Percentiles rank a stretch among this genome's conserved stretches.
Conservation (phyloP, 2,329 filamentous ascomycete genomes). For the Rhexocercosporidium sp. region DNA sequence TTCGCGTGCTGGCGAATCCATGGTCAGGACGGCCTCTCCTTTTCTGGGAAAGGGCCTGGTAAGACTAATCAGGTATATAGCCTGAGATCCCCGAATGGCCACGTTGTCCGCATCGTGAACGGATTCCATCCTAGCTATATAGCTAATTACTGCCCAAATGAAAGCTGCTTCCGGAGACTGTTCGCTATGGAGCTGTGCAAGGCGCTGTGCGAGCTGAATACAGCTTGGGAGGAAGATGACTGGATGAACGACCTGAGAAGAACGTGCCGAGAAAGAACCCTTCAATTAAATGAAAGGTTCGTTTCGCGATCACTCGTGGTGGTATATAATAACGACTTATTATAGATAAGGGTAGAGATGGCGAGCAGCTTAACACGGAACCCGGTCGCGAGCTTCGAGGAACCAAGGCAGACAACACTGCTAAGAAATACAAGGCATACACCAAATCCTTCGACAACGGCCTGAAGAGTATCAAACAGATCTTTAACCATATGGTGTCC, state of each 20-base stretch:
- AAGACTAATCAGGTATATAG: not conserved
- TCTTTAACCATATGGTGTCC: conserved; percentile 17
- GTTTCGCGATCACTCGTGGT: not conserved
- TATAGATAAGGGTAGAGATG: not conserved
- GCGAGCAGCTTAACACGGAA: not conserved
- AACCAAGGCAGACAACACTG: conserved; percentile 6
- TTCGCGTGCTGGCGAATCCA: conserved; percentile 8
- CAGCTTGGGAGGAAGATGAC: not conserved
- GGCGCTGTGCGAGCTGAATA: conserved; percentile 10
- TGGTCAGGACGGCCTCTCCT: conserved; percentile 8
- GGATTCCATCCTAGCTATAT: conserved; percentile 13
- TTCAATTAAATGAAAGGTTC: not conserved
- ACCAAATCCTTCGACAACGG: conserved; percentile 22
- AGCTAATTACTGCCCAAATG: conserved; percentile 9
- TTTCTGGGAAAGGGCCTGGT: conserved; percentile 9
- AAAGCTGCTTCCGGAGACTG: conserved; percentile 11
- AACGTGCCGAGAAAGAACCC: conserved; percentile 2
- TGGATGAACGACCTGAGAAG: conserved; percentile 6
- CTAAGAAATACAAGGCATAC: conserved; percentile 16
- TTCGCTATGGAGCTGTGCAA: conserved; percentile 10
- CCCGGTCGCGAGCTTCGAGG: conserved; percentile 2
- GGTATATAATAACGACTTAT: not conserved
- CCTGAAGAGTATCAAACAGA: conserved; percentile 11
- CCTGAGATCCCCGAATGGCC: not conserved
- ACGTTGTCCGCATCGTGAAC: conserved; percentile 12